Base-by-base conservation (phyloP, 352 stramenopile genomes). In the Globisporangium mamillatum region DNA sequence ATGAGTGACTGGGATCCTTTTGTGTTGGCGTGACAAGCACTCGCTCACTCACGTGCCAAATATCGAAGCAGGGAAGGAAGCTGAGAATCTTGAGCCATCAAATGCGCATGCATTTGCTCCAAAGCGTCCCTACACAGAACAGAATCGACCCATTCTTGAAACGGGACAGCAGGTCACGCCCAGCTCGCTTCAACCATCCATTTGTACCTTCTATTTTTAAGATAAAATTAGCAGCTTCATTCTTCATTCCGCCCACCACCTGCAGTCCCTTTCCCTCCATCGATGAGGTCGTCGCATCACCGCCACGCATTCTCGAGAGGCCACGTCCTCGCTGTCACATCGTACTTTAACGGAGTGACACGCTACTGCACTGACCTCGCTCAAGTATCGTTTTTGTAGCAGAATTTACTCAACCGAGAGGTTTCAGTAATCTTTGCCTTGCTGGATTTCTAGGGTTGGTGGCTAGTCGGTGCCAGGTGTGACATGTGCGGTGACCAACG, bases 281-380 rank as follows among this genome's bases (percentile, higher is more conserved):
- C 38, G 41, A 64, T 32, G 44, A 29, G n/a, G 1, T 20, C 5
- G 55, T 8, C 9, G 14, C 25, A 25, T 60, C 58, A 20, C 34
- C 9, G 22, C 59, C 38, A 64, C n/a, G 59, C 59, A 64, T 64
- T 64, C 36, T 54, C 20, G n/a, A 12, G 10, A 29, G 67, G 67
- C 67, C 67, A 72, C 67, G 67, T 72, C 67, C 24, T 65, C 56
- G 54, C 54, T 55, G 67, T 72, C 67, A 72, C 41, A 22, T 64
- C 67, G 67, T 24, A 72, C 67, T 68, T 72, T 32, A 58, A 25
- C 24, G 44, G 24, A 22, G 10, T 2, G 2, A 0, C 7, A 60
- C 50, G 6, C 8, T 66, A 62, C 32, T 36, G 16, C 6, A 0
- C 20, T 14, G 4, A n/a, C 27, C 29, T 14, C 20, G 34, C 24